Base-by-base conservation (phyloP, 306 rosid genomes). In the Ormosia emarginata region DNA sequence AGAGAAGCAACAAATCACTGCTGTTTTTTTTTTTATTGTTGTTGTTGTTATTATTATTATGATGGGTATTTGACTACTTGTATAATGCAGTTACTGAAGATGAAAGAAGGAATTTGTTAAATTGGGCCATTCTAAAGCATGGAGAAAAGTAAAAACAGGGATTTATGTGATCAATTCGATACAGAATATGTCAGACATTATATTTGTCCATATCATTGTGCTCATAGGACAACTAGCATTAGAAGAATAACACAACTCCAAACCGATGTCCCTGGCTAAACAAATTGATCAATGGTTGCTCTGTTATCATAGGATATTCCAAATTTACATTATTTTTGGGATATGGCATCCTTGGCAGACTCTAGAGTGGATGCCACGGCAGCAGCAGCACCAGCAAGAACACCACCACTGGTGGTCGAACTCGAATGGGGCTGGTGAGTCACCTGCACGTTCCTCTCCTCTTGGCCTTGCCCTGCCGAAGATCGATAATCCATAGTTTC, bases 291-390 rank as follows among this genome's bases (percentile, higher is more conserved):
- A 11, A 40, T 8, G 71, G 65, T 43, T 68, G 17, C 56, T 34
- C 40, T 13, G 3, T 7, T 13, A 14, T 44, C 17, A 4, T n/a
- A 47, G 41, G 18, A 34, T 14, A 30, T 67, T 18, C 32, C 6
- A 63, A 49, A 47, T 61, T 41, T 43, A 41, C 73, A 34, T 32
- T 76, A 88, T n/a, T 82, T 79, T 83, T 81, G 64, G 4, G 91
- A 81, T 41, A 86, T 32, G 64, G 91, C 89, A 30, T 89, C 94
- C 83, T 84, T 88, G 58, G 91, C 90, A 0, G 97, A 88, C 64
- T 91, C 79, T 53, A 92, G 79, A 55, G 97, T 77, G 70, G 86
- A 50, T 1, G 82, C 82, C 4, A 84, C 92, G 0, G 91, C 88
- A 0, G 90, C 92, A 0, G 92, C 94, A 2, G 95, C 90, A 12